Base-by-base conservation (phyloP, 108 stramenopile species). In the Chaetoceros muelleri region DNA sequence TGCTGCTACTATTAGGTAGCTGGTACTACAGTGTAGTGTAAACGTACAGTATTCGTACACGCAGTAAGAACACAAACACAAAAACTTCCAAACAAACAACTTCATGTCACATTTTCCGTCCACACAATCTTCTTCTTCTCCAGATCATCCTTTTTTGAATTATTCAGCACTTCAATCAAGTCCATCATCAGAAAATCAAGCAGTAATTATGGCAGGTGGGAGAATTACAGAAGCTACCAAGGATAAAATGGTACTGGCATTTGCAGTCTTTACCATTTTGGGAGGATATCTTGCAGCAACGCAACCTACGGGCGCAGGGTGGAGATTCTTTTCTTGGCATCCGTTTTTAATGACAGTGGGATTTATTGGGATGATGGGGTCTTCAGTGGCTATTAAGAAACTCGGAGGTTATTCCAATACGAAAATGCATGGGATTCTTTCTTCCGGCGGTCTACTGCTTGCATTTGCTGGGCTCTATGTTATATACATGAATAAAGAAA, bases 331-430 rank as follows among this genome's bases (percentile, higher is more conserved):
- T 61, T 80, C 78, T 21, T 84, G 80, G 81, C 87, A 89, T 70
- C 87, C 87, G 1, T 63, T 89, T 28, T 59, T 85, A 34, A 89
- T 89, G 87, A 83, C 71, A 48, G 24, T 67, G 2, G 87, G 84
- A 31, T 77, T 90, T 76, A 58, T 85, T 8, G 84, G 82, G 2
- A 58, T 79, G 55, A 73, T 83, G 69, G 88, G 88, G 18, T 69
- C 72, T 24, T 77, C 70, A 27, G 72, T 77, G 26, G 30, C 84
- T 0, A 85, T 78, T 29, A 90, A 90, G 61, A 90, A 90, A 55
- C 44, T 81, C 19, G 82, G 82, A 51, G 88, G 88, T 13, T 90
- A 90, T 61, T 67, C 68, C 50, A 90, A 90, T 58, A 90, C 88
- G 48, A 90, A 90, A 67, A 57, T 77, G 20, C 88, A 90, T 58